Base-by-base conservation (phyloP, 164 flowering plant genomes). In the Piper longum region DNA sequence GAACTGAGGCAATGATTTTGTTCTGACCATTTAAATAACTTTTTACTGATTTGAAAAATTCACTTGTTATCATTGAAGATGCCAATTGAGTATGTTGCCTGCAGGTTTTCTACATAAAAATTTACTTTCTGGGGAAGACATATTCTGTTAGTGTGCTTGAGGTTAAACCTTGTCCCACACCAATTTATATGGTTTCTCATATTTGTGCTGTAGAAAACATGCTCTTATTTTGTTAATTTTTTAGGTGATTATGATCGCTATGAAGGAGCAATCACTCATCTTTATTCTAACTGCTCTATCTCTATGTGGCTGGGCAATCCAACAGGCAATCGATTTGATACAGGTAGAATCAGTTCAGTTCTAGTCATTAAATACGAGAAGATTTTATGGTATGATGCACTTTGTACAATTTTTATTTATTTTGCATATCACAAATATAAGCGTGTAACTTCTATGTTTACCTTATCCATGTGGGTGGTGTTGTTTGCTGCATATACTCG, bases 41-140 rank as follows among this genome's bases (percentile, higher is more conserved):
- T 26, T 26, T 26, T 26, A 26, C 36, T 26, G 36, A 26, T 26
- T 26, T 26, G 36, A 26, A 26, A 26, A 26, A 26, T 26, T 26
- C 36, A 2, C 36, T 26, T 26, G 36, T 26, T 26, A 26, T 26
- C 36, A 26, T 26, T 26, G 36, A 26, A 26, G 36, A 26, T 26
- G 36, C 36, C 36, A 26, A 26, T 26, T n/a, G 13, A 5, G 51
- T 59, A 41, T 16, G 40, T 41, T 71, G 51, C 51, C 16, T 70
- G 61, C 87, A 93, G 98, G 96, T 88, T 57, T 85, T 90, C 66
- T 93, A 90, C 75, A 83, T 88, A 60, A 70, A 76, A 48, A 74
- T 93, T 41, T 90, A 81, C 75, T 83, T 88, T 70, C 75, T 85
- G 17, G 85, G 88, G 8, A 71, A 76, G 57, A 79, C 69, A 58